Percentiles rank a stretch among this genome's conserved stretches.
Conservation (phyloP, 1,139 yeast genomes). For the Hyphopichia khmerensis region DNA sequence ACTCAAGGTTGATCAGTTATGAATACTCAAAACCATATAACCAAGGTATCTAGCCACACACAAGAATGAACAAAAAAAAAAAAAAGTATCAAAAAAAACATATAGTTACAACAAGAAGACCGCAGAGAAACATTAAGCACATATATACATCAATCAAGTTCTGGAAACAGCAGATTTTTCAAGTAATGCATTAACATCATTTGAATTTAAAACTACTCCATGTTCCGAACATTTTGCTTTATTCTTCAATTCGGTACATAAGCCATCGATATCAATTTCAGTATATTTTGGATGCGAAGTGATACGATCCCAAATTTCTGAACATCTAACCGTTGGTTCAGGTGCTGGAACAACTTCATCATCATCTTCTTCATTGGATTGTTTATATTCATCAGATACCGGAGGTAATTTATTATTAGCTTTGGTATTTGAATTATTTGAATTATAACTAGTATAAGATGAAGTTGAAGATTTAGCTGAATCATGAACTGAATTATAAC, state of each 20-base stretch:
- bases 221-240: slow-evolving; percentile 96
- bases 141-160: not conserved
- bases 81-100: not conserved
- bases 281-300: slow-evolving; percentile 92
- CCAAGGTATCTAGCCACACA: not conserved
- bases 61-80: not conserved
- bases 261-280: slow-evolving; percentile 89
- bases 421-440: not conserved
- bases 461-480: slow-evolving; percentile 1
- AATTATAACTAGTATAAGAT: slow-evolving; percentile 4
- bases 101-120: not conserved
- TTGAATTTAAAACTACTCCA: slow-evolving; percentile 82
- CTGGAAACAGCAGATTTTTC: slow-evolving; percentile 29
- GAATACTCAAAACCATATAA: not conserved
- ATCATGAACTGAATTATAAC: slow-evolving; percentile 7
- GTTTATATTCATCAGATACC: slow-evolving; percentile 1
- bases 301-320: slow-evolving; percentile 95
- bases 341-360: slow-evolving; percentile 55
- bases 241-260: slow-evolving; percentile 80
- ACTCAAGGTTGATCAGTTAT: not conserved
- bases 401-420: not conserved
- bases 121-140: too few species aligned
- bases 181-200: slow-evolving; percentile 70
- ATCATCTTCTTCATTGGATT: slow-evolving; percentile 19
- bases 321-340: slow-evolving; percentile 53